Evolutionary conservation across 805 yeast genomes (phyloP).

Genomic region (Pichia ethanolica): DNA sequence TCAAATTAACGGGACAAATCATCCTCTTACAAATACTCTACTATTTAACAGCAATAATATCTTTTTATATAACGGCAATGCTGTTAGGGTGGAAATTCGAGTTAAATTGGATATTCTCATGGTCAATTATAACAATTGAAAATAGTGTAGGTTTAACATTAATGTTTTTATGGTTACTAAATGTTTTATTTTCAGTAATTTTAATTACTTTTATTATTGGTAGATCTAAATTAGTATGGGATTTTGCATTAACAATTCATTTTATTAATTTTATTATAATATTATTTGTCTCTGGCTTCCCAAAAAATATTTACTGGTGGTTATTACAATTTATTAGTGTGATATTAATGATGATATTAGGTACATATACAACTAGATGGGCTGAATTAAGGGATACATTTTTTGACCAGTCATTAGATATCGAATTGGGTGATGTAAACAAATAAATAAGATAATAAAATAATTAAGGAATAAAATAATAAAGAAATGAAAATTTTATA

Average conservation of each 20-base stretch:
- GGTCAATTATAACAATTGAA: slow-evolving; percentile 66
- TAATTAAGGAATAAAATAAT: neutral
- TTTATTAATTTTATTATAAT: slow-evolving; percentile 66
- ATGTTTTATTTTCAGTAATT: slow-evolving; percentile 72
- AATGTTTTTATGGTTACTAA: slow-evolving; percentile 72
- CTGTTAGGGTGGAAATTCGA: slow-evolving; percentile 66
- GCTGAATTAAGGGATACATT: slow-evolving; percentile 83
- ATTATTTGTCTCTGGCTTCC: slow-evolving; percentile 61
- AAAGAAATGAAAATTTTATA: neutral
- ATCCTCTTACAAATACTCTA: slow-evolving; percentile 70
- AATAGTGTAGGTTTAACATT: slow-evolving; percentile 77
- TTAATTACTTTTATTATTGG: slow-evolving; percentile 87
- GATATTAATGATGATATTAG: slow-evolving; percentile 62
- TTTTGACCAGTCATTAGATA: slow-evolving; percentile 73
- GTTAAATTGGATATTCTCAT: slow-evolving; percentile 68
- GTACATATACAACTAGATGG: slow-evolving; percentile 91
- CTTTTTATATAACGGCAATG: slow-evolving; percentile 58
- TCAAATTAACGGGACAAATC: slow-evolving; percentile 45
- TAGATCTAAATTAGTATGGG: slow-evolving; percentile 90
- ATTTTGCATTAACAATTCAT: slow-evolving; percentile 91
- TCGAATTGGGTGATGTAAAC: slow-evolving; percentile 34
- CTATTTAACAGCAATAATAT: slow-evolving; percentile 60
- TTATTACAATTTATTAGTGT: slow-evolving; percentile 63
- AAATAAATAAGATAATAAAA: neutral
- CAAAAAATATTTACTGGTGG: slow-evolving; percentile 79